Percentiles rank a stretch among this genome's conserved stretches.
These are phyloP conservation scores for Gaultheria prostrata DNA, from an alignment of 148 eudicot genomes.

Conservation along the genomic window DNA sequence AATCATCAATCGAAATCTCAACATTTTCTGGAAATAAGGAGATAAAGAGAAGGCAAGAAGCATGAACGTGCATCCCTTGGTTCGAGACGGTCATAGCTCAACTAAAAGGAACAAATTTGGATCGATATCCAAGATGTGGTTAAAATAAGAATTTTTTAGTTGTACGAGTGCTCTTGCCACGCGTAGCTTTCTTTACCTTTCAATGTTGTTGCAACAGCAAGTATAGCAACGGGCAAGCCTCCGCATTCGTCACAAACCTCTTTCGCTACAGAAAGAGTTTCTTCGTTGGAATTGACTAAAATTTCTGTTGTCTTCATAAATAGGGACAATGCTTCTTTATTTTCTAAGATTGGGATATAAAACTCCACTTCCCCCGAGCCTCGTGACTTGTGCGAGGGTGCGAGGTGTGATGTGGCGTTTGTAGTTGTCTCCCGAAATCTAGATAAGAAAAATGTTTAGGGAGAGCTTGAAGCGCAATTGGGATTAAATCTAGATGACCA, in stretches of 20 bases:
- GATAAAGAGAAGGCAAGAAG: conserved; percentile 15
- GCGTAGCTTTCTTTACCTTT: background rate
- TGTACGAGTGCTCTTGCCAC: background rate
- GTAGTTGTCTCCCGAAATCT: background rate
- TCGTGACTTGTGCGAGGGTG: too few relatives aligned
- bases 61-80: background rate
- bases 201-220: background rate
- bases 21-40: conserved; percentile 9
- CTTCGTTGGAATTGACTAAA: too few relatives aligned
- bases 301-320: background rate
- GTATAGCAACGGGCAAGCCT: conserved; percentile 3
- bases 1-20: background rate
- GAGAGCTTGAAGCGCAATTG: background rate
- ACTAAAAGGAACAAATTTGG: background rate
- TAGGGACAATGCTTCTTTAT: background rate
- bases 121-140: background rate
- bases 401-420: background rate
- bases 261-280: background rate
- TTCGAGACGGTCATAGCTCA: conserved; percentile 6
- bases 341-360: background rate
- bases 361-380: too few relatives aligned
- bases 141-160: background rate
- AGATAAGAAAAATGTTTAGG: background rate
- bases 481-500: background rate
- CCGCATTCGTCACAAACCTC: background rate